Conservation (phyloP, 208 protist genomes). For the Trypanosoma theileri region DNA sequence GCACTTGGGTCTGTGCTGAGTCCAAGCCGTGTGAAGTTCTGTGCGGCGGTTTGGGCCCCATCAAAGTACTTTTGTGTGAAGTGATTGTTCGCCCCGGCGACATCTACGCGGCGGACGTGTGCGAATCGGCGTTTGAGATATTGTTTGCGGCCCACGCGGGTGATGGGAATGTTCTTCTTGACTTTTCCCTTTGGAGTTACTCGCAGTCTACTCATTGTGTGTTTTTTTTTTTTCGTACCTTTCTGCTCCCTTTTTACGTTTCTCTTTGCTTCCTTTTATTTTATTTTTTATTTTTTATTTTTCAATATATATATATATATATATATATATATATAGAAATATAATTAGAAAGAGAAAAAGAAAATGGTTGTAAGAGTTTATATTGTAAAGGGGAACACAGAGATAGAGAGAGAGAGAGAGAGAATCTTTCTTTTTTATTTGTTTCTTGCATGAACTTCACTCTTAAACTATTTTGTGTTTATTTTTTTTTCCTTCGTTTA, state of each 20-base stretch:
- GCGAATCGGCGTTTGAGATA: conserved; percentile 85
- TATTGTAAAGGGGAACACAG: neutral
- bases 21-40: conserved; percentile 78
- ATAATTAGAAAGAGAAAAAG: conserved; percentile 11
- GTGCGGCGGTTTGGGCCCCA: conserved; percentile 53
- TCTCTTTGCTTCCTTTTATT: neutral
- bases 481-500: too few relatives aligned
- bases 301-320: conserved; percentile 1
- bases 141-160: conserved; percentile 78
- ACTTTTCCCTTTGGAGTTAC: conserved; percentile 83
- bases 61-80: conserved; percentile 86
- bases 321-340: conserved; percentile 8
- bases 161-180: conserved; percentile 88
- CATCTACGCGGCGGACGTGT: conserved; percentile 66
- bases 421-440: too few relatives aligned
- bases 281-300: neutral
- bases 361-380: conserved; percentile 24
- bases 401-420: too few relatives aligned
- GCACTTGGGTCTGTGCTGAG: conserved; percentile 67
- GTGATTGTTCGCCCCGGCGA: conserved; percentile 71
- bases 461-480: too few relatives aligned
- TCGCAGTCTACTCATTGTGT: conserved; percentile 62
- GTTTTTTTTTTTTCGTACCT: too few relatives aligned
- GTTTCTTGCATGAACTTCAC: too few relatives aligned
- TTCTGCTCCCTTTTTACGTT: neutral